Base-by-base conservation (phyloP, 768 basidiomycete genomes). In the Lactarius psammicola region DNA sequence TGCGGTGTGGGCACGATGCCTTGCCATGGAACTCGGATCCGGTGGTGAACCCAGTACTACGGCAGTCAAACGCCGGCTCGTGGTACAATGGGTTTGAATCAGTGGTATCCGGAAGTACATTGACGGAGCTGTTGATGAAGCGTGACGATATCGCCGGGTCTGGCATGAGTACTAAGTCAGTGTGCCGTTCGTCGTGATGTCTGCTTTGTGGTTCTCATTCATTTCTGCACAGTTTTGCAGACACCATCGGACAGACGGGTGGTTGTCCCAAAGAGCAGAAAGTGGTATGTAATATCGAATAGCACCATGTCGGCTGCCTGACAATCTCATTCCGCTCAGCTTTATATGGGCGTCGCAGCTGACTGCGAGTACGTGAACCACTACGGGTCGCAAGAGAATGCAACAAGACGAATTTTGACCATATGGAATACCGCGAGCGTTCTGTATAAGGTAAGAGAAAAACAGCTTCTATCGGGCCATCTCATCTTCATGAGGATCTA, bases 261-360 rank as follows among this genome's bases (percentile, higher is more conserved):
- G 93, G 94, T 6, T 95, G 94, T 74, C 89, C 92, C 3, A 84
- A 75, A 60, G 78, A 82, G 0, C 88, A 89, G 76, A 85, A 85
- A 79, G 84, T 94, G 70, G 85, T 87, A 71, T 69, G 84, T 77
- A 23, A 36, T 15, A 18, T 20, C 13, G 30, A 8, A 10, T 44
- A 9, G 13, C 10, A 30, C 7, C 28, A 17, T 55, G n/a, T 15
- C 31, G 8, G 18, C 10, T 8, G 40, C 53, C 33, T 9, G 18
- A 9, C 5, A 30, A 13, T 28, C 28, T 46, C 59, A 58, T 56
- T 30, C 54, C 7, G 30, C 13, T 53, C 55, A 85, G 84, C 70
- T 85, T 30, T 93, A 88, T 74, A 87, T 94, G 85, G 94, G 94
- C 30, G 89, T 94, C 62, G 93, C 93, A 0, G 88, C 92, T 6